Evolutionary conservation across 2,329 filamentous ascomycete species (phyloP).

Genomic region (Apiospora saccharicola): DNA sequence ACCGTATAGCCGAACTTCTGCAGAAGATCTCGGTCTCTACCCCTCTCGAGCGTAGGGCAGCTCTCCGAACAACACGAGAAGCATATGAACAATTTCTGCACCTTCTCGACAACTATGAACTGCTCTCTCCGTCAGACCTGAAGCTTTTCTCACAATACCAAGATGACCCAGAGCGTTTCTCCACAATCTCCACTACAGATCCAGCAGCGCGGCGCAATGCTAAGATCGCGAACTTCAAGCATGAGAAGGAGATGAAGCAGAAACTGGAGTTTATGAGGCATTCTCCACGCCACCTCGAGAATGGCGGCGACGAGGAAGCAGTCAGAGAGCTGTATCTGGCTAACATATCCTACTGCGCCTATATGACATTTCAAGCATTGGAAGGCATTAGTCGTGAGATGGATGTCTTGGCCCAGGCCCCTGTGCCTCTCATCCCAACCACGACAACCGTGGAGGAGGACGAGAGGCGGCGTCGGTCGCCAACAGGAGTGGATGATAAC

Average conservation of each 20-base stretch:
- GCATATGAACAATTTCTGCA: conserved; percentile 82
- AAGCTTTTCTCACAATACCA: conserved; percentile 76
- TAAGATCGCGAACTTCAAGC: conserved; percentile 85
- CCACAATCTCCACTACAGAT: conserved; percentile 67
- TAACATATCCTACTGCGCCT: conserved; percentile 74
- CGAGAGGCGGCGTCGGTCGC: conserved; percentile 48
- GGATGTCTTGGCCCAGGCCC: conserved; percentile 80
- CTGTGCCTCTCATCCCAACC: conserved; percentile 54
- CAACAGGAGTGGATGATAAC: conserved; percentile 58
- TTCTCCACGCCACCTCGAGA: conserved; percentile 49
- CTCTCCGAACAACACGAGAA: conserved; percentile 69
- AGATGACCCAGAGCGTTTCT: conserved; percentile 76
- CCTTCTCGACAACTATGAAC: conserved; percentile 78
- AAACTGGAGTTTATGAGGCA: conserved; percentile 70
- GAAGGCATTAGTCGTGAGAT: conserved; percentile 87
- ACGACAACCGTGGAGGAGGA: conserved; percentile 57
- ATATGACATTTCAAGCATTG: conserved; percentile 85
- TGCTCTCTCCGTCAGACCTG: conserved; percentile 70
- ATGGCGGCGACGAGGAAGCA: conserved; percentile 85
- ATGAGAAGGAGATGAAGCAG: conserved; percentile 84
- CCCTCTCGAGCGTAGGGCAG: conserved; percentile 64
- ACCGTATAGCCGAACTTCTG: conserved; percentile 80
- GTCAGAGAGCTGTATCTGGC: conserved; percentile 81
- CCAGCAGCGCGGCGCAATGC: conserved; percentile 76
- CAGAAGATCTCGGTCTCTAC: conserved; percentile 67